Percentiles rank a stretch among this genome's conserved stretches.
Conservation (phyloP, 257 asterid genomes). For the Osmanthus fragrans region DNA sequence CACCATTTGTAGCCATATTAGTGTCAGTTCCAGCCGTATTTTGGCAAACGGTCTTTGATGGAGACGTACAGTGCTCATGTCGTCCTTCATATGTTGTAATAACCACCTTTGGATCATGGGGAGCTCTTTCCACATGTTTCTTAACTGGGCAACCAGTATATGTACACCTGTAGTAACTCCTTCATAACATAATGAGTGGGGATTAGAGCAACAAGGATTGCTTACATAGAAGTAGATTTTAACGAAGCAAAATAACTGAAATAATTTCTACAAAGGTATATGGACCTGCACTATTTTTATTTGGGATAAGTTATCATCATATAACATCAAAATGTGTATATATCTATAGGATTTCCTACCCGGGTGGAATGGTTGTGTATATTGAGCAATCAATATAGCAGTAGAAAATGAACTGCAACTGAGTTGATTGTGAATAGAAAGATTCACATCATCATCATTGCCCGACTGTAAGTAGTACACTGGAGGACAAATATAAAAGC, state of each 20-base stretch:
- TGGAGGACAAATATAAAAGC: not conserved
- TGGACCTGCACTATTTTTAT: not conserved
- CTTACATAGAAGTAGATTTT: not conserved
- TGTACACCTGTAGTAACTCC: slow-evolving; percentile 96
- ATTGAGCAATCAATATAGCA: not conserved
- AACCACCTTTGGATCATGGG: slow-evolving; percentile 70
- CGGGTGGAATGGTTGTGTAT: not conserved
- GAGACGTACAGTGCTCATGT: slow-evolving; percentile 66
- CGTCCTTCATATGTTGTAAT: slow-evolving; percentile 84
- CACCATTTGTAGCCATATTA: slow-evolving; percentile 37
- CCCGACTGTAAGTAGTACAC: not conserved
- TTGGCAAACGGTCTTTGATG: slow-evolving; percentile 46
- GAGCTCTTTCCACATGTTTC: slow-evolving; percentile 94
- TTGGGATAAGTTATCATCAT: not conserved
- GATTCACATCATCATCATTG: not conserved
- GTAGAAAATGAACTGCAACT: not conserved
- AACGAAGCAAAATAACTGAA: not conserved
- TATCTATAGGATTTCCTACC: not conserved
- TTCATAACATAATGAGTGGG: slow-evolving; percentile 30
- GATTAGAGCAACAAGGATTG: slow-evolving; percentile 14
- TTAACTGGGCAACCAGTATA: slow-evolving; percentile 78
- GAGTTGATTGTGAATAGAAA: not conserved
- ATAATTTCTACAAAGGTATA: not conserved
- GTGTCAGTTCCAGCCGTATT: slow-evolving; percentile 35
- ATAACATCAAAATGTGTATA: not conserved